phyloP scores from a whole-genome alignment of 2,329 filamentous ascomycete genomes.

The Alternaria triticimaculans region DNA sequence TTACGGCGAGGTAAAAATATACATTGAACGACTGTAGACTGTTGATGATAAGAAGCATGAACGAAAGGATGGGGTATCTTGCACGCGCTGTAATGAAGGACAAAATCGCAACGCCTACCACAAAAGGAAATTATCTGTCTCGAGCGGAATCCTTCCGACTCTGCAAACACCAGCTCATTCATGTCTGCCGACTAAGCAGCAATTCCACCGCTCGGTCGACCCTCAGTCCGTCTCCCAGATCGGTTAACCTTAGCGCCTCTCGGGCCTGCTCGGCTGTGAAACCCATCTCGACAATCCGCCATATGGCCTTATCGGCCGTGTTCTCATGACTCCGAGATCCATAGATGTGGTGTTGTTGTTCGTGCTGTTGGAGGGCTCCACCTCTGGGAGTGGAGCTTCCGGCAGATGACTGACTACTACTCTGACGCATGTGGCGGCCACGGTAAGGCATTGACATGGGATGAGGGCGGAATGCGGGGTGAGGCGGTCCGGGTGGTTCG shows the following conservation, averaged over 20 bases:
- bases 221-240: conserved; percentile 65
- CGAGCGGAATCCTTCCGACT: background rate
- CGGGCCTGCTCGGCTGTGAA: conserved; percentile 63
- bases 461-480: conserved; percentile 27
- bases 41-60: background rate
- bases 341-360: conserved; percentile 38
- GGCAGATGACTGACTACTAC: conserved; percentile 7
- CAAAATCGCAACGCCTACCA: background rate
- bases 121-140: background rate
- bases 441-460: conserved; percentile 3
- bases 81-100: background rate
- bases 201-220: conserved; percentile 64
- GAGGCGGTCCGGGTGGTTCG: conserved; percentile 12
- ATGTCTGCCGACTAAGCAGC: conserved; percentile 46
- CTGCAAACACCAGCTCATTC: background rate
- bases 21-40: background rate
- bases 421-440: background rate
- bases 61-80: conserved; percentile 5
- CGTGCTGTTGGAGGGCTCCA: conserved; percentile 38
- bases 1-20: background rate
- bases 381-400: conserved; percentile 15
- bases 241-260: conserved; percentile 64
- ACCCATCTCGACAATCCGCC: conserved; percentile 65
- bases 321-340: conserved; percentile 53
- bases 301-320: conserved; percentile 64